Conservation (phyloP, 441 rosid species). For the Euphorbia corollata region DNA sequence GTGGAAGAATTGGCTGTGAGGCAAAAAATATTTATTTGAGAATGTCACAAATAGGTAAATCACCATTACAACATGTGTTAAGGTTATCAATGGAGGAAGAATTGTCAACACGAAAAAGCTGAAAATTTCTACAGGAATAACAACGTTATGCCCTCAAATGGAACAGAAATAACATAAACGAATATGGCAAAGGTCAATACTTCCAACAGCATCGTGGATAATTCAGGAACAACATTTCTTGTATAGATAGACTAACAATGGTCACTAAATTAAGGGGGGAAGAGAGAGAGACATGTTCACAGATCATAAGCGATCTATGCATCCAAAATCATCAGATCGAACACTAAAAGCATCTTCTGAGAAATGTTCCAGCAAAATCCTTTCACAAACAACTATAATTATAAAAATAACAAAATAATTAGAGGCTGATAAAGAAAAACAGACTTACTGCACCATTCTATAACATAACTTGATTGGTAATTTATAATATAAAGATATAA, state of each 20-base stretch:
- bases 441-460: background rate
- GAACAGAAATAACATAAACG: background rate
- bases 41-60: background rate
- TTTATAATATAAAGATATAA: background rate
- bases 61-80: constrained; percentile 1
- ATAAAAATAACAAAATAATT: background rate
- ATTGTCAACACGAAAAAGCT: background rate
- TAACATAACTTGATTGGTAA: background rate
- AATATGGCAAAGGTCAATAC: background rate
- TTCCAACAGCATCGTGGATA: background rate
- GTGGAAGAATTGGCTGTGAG: constrained; percentile 76
- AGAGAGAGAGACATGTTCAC: background rate
- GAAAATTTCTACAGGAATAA: background rate
- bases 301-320: background rate
- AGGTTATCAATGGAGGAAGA: background rate
- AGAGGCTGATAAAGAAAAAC: background rate
- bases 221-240: constrained; percentile 4
- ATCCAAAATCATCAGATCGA: background rate
- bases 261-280: background rate
- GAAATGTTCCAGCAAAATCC: constrained; percentile 2
- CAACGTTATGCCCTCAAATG: background rate
- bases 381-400: background rate
- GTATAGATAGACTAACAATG: background rate
- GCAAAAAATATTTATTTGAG: constrained; percentile 13
- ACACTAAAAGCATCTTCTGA: background rate